Base-by-base conservation (phyloP, 805 yeast species). In the Torulaspora delbrueckii region DNA sequence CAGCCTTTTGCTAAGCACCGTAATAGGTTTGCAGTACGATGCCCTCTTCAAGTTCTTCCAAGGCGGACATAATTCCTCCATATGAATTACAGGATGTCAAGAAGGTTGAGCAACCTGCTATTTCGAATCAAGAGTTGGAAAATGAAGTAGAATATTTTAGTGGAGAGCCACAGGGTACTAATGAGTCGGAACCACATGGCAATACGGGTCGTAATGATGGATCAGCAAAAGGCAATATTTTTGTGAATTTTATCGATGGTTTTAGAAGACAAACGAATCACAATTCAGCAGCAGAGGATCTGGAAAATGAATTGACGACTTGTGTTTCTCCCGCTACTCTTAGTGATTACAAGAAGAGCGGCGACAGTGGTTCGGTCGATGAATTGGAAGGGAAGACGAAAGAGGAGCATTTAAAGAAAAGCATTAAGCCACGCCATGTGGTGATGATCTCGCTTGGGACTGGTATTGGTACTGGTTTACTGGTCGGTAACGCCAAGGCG, bases 401-500 rank as follows among this genome's bases (percentile, higher is more conserved):
- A 10, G 45, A 41, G 9, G 46, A 44, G 6, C 76, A 77, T 19
- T 66, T 74, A 43, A 65, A 63, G 50, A 54, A 56, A 42, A 54
- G 57, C 16, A 60, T 62, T 34, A 58, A 60, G 27, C 60, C 71
- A 5, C 72, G 88, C 58, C 90, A 84, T 63, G 70, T 84, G 57
- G 78, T 81, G 48, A 77, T 85, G 82, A 82, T 84, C 55, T 82
- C 88, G 32, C 74, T 84, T 34, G 87, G 87, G 26, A 84, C 87
- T 27, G 79, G 84, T 54, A 79, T 83, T 41, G 91, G 91, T 53
- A 81, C 88, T 2, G 90, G 91, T 61, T 65, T 84, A 45, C 78
- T 84, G 52, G 81, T 84, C 40, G 88, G 89, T 55, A 70, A 80
- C 10, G 88, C 87, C 32, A 65, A 69, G 14, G 75, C 84, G 2